These are phyloP conservation scores for Heimioporus sp. DNA, from an alignment of 768 basidiomycete species.

Conservation along the genomic window DNA sequence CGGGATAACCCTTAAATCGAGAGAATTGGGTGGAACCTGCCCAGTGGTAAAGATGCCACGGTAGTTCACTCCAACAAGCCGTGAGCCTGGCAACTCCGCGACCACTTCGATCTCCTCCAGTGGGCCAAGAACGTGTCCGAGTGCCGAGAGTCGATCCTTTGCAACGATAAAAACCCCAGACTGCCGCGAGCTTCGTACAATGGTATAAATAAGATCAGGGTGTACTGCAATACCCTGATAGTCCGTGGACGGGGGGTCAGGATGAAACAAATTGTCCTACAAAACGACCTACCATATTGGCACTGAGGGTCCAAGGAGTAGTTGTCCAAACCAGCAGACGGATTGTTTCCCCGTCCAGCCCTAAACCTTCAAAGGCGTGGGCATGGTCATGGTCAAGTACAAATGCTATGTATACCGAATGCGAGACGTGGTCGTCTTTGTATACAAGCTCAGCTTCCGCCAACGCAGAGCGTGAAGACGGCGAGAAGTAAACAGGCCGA, in stretches of 20 bases:
- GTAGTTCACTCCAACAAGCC: conserved; percentile 63
- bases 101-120: conserved; percentile 18
- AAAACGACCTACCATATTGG: conserved; percentile 76
- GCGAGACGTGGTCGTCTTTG: conserved; percentile 83
- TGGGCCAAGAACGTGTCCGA: conserved; percentile 24
- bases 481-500: conserved; percentile 92
- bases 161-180: conserved; percentile 46
- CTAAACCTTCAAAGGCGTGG: conserved; percentile 12
- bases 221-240: conserved; percentile 88
- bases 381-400: conserved; percentile 42
- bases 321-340: conserved; percentile 92
- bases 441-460: conserved; percentile 95
- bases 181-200: conserved; percentile 38
- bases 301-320: conserved; percentile 95
- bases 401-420: conserved; percentile 85
- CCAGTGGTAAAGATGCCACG: conserved; percentile 53
- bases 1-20: conserved; percentile 49
- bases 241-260: background rate
- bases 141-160: conserved; percentile 44
- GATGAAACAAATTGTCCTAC: background rate
- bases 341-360: conserved; percentile 33
- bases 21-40: background rate
- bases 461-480: conserved; percentile 89
- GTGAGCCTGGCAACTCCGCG: conserved; percentile 31
- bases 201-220: conserved; percentile 62